Evolutionary conservation across 2,329 filamentous ascomycete genomes (phyloP).

Genomic region (Colletotrichum sp.): DNA sequence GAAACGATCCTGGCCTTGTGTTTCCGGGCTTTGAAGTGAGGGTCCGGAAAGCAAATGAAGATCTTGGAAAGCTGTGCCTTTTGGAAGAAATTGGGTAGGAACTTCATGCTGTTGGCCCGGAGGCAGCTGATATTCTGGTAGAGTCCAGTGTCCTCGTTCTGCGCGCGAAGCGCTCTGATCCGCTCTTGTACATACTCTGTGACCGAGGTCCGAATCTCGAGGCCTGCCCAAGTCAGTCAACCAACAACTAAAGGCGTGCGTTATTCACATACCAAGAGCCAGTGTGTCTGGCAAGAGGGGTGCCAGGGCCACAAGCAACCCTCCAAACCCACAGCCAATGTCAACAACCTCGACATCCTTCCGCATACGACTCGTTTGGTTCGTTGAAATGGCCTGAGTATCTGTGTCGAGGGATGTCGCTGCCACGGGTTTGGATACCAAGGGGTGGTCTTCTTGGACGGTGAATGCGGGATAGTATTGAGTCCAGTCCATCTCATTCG

Average conservation of each 20-base stretch:
- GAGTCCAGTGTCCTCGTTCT: constrained; percentile 55
- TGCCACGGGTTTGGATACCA: neutral
- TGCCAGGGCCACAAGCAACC: constrained; percentile 83
- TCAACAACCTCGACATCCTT: constrained; percentile 90
- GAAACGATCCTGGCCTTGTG: constrained; percentile 97
- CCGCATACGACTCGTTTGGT: constrained; percentile 43
- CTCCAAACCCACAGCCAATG: constrained; percentile 96
- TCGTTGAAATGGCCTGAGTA: constrained; percentile 14
- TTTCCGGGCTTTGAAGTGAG: constrained; percentile 96
- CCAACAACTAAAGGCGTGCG: neutral
- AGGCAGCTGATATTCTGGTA: constrained; percentile 92
- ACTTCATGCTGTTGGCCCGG: constrained; percentile 98
- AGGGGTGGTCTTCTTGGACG: constrained; percentile 29
- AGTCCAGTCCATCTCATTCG: constrained; percentile 91
- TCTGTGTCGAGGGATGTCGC: neutral
- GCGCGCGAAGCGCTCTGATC: constrained; percentile 78
- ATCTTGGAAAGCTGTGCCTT: constrained; percentile 84
- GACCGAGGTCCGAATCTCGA: constrained; percentile 92
- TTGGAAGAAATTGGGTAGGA: constrained; percentile 95
- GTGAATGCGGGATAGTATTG: constrained; percentile 79
- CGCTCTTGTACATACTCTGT: constrained; percentile 90
- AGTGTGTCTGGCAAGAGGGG: constrained; percentile 82
- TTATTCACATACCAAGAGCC: constrained; percentile 70
- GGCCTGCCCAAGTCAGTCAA: constrained; percentile 54
- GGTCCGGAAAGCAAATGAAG: constrained; percentile 98